Evolutionary conservation across 768 basidiomycete species (phyloP).

Genomic region (Termitomyces sp.): DNA sequence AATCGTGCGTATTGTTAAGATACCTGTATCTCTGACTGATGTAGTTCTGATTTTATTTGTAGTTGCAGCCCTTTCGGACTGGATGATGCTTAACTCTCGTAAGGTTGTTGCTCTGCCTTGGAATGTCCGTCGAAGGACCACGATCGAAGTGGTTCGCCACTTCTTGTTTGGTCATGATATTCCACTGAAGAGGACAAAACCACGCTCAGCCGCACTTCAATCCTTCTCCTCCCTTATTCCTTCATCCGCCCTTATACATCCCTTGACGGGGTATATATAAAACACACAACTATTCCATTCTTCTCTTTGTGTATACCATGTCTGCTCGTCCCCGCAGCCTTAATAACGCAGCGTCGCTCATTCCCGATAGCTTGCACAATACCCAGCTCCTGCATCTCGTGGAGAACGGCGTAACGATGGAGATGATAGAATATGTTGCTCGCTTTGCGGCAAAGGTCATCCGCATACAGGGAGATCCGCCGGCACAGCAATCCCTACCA

Average conservation of each 20-base stretch:
- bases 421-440: conserved; percentile 86
- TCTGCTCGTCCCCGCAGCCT: conserved; percentile 25
- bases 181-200: conserved; percentile 7
- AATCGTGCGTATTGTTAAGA: neutral
- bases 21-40: neutral
- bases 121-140: neutral
- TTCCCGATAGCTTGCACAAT: conserved; percentile 73
- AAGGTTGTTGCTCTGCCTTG: neutral
- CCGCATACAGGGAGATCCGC: conserved; percentile 52
- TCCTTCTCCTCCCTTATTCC: conserved; percentile 15
- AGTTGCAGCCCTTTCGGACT: neutral
- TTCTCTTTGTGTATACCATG: conserved; percentile 23
- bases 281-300: conserved; percentile 27
- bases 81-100: neutral
- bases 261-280: conserved; percentile 37
- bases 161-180: conserved; percentile 17
- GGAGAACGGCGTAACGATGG: conserved; percentile 67
- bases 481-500: conserved; percentile 35
- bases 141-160: conserved; percentile 14
- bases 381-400: conserved; percentile 78
- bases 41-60: neutral
- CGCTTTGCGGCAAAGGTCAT: conserved; percentile 74
- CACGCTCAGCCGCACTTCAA: conserved; percentile 1
- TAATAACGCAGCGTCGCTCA: conserved; percentile 73
- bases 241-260: conserved; percentile 27